Conservation (phyloP, 305 asterid genomes). For the Fraxinus velutina region DNA sequence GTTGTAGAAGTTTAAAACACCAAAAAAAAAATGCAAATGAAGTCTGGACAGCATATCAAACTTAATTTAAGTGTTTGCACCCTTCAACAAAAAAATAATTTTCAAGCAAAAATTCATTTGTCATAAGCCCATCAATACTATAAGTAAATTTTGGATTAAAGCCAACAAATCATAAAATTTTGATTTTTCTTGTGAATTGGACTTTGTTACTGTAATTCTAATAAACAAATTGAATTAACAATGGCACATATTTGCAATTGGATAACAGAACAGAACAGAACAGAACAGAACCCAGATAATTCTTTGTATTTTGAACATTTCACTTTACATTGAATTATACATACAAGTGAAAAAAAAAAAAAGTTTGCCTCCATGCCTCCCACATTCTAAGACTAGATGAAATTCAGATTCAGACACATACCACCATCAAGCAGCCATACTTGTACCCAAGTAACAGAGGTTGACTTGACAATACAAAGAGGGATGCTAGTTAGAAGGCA, state of each 20-base stretch:
- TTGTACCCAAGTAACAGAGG: background rate
- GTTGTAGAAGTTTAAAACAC: conserved; percentile 16
- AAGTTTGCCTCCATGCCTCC: background rate
- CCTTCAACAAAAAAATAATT: background rate
- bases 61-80: background rate
- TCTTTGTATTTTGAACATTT: background rate
- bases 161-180: background rate
- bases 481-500: background rate
- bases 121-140: conserved; percentile 1
- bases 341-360: background rate
- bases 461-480: background rate
- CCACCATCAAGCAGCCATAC: background rate
- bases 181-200: background rate
- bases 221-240: background rate
- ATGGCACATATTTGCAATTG: conserved; percentile 8
- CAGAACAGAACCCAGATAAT: background rate
- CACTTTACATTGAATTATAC: background rate
- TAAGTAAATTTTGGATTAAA: background rate
- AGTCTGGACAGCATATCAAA: conserved; percentile 13
- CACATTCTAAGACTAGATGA: background rate
- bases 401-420: background rate
- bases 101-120: background rate
- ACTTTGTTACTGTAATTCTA: conserved; percentile 11
- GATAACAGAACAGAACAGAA: background rate
- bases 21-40: background rate